Evolutionary conservation across 768 basidiomycete species (phyloP).

Genomic region (Boletus pseudopeckii): DNA sequence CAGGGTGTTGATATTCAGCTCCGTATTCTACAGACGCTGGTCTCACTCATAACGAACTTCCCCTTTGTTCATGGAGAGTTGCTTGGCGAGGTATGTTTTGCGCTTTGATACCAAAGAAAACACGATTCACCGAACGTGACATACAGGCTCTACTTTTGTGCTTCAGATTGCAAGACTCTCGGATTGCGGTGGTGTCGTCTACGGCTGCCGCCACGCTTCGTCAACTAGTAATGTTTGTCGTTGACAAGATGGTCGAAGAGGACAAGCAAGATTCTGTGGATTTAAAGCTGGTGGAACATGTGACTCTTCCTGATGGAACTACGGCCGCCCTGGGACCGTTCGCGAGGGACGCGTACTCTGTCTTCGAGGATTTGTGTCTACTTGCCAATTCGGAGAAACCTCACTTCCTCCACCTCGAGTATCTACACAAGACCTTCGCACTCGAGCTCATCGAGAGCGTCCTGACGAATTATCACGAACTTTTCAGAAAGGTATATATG

Average conservation of each 20-base stretch:
- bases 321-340: constrained; percentile 66
- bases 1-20: constrained; percentile 98
- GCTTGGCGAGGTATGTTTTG: constrained; percentile 68
- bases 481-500: constrained; percentile 69
- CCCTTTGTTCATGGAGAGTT: constrained; percentile 74
- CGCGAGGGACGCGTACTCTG: constrained; percentile 77
- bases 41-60: constrained; percentile 89
- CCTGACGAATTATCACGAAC: constrained; percentile 84
- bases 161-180: constrained; percentile 93
- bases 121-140: background rate
- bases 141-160: constrained; percentile 83
- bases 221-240: constrained; percentile 96
- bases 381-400: constrained; percentile 82
- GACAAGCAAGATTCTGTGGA: constrained; percentile 44
- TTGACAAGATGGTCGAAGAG: constrained; percentile 88
- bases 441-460: constrained; percentile 98
- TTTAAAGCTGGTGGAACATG: constrained; percentile 30
- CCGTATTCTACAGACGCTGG: constrained; percentile 86
- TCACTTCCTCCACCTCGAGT: constrained; percentile 75
- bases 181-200: constrained; percentile 93
- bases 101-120: background rate
- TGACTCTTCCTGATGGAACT: constrained; percentile 65
- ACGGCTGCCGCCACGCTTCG: constrained; percentile 95
- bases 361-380: constrained; percentile 91
- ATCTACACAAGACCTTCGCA: constrained; percentile 88